Conservation (phyloP, 768 basidiomycete genomes). For the Podaxis sp. region DNA sequence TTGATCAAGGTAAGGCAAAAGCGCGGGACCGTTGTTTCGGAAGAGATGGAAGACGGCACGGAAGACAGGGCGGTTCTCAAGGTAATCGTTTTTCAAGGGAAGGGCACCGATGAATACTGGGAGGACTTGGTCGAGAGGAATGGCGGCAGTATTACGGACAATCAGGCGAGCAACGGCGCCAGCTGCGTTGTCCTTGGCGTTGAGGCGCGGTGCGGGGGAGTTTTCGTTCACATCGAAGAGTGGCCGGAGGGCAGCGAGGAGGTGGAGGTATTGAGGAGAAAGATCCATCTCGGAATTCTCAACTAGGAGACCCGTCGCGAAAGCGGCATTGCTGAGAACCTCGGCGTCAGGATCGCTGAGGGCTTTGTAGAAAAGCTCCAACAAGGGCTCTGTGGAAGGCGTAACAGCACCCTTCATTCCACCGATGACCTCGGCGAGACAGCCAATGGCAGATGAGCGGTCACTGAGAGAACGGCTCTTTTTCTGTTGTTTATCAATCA, state of each 20-base stretch:
- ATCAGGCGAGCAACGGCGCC: conserved; percentile 92
- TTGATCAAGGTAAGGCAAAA: conserved; percentile 76
- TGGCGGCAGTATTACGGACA: conserved; percentile 67
- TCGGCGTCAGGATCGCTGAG: conserved; percentile 86
- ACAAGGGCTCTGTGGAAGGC: conserved; percentile 75
- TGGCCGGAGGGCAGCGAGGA: conserved; percentile 79
- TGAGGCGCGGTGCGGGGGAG: conserved; percentile 64
- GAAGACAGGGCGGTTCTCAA: conserved; percentile 91
- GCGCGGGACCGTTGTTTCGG: conserved; percentile 65
- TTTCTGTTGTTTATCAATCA: conserved; percentile 49
- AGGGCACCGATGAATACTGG: conserved; percentile 80
- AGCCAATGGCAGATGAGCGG: conserved; percentile 90
- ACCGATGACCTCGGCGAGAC: conserved; percentile 91
- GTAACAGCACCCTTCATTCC: conserved; percentile 89
- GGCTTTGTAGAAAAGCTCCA: conserved; percentile 82
- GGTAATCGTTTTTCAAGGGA: conserved; percentile 83
- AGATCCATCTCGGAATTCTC: conserved; percentile 85
- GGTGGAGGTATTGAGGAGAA: conserved; percentile 71
- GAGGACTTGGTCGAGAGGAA: conserved; percentile 90
- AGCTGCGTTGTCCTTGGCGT: conserved; percentile 95
- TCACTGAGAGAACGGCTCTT: conserved; percentile 87
- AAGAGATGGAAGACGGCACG: conserved; percentile 87
- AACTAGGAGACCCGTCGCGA: conserved; percentile 88
- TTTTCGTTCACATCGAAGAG: conserved; percentile 71
- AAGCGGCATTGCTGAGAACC: conserved; percentile 95